phyloP scores from a whole-genome alignment of 768 basidiomycete species.

The Rubroboletus pulcherrimus region DNA sequence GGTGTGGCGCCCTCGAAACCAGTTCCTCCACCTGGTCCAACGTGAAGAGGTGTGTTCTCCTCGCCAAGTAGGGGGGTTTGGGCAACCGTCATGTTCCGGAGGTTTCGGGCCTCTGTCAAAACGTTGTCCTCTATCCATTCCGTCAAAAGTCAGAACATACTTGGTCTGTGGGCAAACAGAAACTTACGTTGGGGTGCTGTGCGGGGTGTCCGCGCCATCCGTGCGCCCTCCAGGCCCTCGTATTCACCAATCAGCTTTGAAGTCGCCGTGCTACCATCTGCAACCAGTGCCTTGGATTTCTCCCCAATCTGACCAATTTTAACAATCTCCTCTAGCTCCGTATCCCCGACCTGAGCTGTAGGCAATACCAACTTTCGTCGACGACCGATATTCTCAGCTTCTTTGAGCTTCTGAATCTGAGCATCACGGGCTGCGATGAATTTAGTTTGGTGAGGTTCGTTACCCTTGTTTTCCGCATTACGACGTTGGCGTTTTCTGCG shows the following conservation, averaged over 20 bases:
- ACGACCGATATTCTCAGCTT: constrained; percentile 92
- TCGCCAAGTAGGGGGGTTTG: constrained; percentile 96
- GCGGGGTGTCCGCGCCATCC: constrained; percentile 90
- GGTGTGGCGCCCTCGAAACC: constrained; percentile 97
- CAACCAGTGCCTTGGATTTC: constrained; percentile 80
- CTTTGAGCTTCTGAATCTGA: constrained; percentile 96
- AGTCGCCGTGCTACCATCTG: constrained; percentile 78
- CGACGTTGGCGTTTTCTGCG: constrained; percentile 85
- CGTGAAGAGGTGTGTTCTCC: constrained; percentile 93
- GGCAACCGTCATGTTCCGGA: constrained; percentile 87
- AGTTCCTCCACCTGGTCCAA: constrained; percentile 68
- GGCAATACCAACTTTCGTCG: constrained; percentile 83
- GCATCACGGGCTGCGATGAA: constrained; percentile 97
- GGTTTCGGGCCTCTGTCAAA: constrained; percentile 90
- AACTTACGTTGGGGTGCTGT: constrained; percentile 89
- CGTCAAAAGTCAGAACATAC: constrained; percentile 9
- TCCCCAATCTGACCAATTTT: constrained; percentile 95
- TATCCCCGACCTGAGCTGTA: constrained; percentile 87
- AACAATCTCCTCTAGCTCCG: constrained; percentile 95
- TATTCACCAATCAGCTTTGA: constrained; percentile 89
- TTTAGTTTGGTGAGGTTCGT: constrained; percentile 77
- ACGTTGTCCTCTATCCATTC: constrained; percentile 80
- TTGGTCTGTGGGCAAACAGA: neutral
- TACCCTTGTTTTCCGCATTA: constrained; percentile 57
- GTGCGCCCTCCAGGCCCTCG: constrained; percentile 81